Conservation (phyloP, 148 eudicot genomes). For the Drosera capensis region DNA sequence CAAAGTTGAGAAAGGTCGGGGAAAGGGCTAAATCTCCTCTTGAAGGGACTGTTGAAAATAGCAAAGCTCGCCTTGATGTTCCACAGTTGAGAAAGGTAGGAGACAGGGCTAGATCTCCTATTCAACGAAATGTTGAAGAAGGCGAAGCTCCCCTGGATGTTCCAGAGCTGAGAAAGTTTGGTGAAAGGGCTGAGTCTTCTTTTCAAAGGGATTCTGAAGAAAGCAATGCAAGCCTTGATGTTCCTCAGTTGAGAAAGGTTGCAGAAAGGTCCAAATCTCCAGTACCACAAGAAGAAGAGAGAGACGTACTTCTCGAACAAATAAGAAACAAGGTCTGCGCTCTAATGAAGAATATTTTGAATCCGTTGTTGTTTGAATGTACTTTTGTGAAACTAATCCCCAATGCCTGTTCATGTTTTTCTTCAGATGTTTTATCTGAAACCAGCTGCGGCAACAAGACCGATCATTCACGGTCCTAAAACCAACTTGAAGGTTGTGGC, state of each 20-base stretch:
- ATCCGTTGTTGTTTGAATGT: not conserved
- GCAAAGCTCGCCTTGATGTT: slow-evolving; percentile 11
- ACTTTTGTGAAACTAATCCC: not conserved
- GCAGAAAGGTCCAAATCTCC: slow-evolving; percentile 27
- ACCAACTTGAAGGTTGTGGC: slow-evolving; percentile 91
- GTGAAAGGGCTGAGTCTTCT: slow-evolving; percentile 18
- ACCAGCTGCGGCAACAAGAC: slow-evolving; percentile 57
- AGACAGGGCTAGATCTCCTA: slow-evolving; percentile 16
- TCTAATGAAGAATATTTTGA: slow-evolving; percentile 2
- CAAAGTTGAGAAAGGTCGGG: slow-evolving; percentile 42
- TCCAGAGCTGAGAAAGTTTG: slow-evolving; percentile 31
- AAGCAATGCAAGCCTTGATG: slow-evolving; percentile 19
- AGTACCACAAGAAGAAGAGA: slow-evolving; percentile 39
- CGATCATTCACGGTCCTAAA: slow-evolving; percentile 73
- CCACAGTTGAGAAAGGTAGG: slow-evolving; percentile 35
- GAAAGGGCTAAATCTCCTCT: slow-evolving; percentile 15
- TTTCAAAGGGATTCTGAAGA: slow-evolving; percentile 27
- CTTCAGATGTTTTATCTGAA: slow-evolving; percentile 69
- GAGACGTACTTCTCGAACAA: slow-evolving; percentile 64
- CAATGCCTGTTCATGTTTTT: slow-evolving; percentile 2
- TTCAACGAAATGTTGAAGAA: slow-evolving; percentile 29
- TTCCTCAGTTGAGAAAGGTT: slow-evolving; percentile 20
- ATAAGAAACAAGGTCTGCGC: slow-evolving; percentile 63
- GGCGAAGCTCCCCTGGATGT: slow-evolving; percentile 22
- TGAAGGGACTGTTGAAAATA: not conserved